Percentiles rank a stretch among this genome's conserved stretches.
Evolutionary conservation across 2,329 filamentous ascomycete genomes (phyloP).

Genomic region (Cladosporium phlei): DNA sequence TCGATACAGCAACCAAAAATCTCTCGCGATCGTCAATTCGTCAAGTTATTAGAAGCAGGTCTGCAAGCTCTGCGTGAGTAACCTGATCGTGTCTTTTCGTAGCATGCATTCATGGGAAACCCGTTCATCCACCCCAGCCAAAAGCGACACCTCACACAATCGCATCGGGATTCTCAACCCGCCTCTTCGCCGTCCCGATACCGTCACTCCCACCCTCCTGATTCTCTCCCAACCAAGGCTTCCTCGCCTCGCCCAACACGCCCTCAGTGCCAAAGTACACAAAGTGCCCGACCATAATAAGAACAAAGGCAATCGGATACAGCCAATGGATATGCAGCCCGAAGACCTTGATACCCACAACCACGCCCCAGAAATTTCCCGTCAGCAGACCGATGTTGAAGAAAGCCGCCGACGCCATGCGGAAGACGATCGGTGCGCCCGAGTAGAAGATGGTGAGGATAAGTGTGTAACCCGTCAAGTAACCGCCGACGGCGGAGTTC

Average conservation of each 20-base stretch:
- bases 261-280: conserved; percentile 83
- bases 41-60: background rate
- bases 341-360: conserved; percentile 86
- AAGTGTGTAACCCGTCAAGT: conserved; percentile 84
- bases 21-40: background rate
- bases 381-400: conserved; percentile 95
- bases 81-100: too few species aligned
- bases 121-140: background rate
- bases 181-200: conserved; percentile 78
- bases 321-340: conserved; percentile 75
- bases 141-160: conserved; percentile 29
- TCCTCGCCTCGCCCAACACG: conserved; percentile 79
- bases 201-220: conserved; percentile 79
- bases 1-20: background rate
- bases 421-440: conserved; percentile 78
- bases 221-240: conserved; percentile 88
- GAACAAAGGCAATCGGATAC: conserved; percentile 92
- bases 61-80: too few species aligned
- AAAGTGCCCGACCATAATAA: conserved; percentile 80
- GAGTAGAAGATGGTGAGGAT: conserved; percentile 81
- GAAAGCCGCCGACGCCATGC: conserved; percentile 86
- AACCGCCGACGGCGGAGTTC: conserved; percentile 61
- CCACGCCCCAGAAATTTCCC: conserved; percentile 93
- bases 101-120: background rate
- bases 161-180: conserved; percentile 36